These are phyloP conservation scores for Lanmaoa rubissima DNA, from an alignment of 768 basidiomycete genomes.

Conservation along the genomic window DNA sequence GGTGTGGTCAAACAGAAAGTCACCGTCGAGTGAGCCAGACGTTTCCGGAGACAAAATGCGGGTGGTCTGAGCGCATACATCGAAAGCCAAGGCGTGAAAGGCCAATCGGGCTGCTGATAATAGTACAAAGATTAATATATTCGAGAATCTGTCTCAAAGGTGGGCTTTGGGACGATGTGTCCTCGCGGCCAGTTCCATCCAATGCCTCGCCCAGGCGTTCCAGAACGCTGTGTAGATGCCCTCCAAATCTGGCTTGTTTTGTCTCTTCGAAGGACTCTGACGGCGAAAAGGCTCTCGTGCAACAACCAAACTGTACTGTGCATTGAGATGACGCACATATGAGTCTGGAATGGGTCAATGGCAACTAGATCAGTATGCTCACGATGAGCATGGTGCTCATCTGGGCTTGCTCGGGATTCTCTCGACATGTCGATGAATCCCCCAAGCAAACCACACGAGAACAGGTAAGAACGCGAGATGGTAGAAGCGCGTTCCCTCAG, in stretches of 20 bases:
- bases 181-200: slow-evolving; percentile 28
- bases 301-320: slow-evolving; percentile 14
- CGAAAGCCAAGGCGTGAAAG: slow-evolving; percentile 5
- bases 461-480: slow-evolving; percentile 51
- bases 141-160: slow-evolving; percentile 4
- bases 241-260: background rate
- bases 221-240: slow-evolving; percentile 16
- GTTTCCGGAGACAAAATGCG: slow-evolving; percentile 38
- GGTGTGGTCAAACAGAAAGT: slow-evolving; percentile 35
- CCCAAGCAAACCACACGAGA: slow-evolving; percentile 42
- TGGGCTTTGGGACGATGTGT: slow-evolving; percentile 13
- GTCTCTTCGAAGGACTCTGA: background rate
- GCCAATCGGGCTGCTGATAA: slow-evolving; percentile 6
- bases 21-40: slow-evolving; percentile 34
- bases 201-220: slow-evolving; percentile 28
- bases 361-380: background rate
- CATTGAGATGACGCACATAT: slow-evolving; percentile 14
- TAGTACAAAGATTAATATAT: slow-evolving; percentile 12
- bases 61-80: slow-evolving; percentile 11
- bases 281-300: slow-evolving; percentile 13
- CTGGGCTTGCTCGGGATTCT: slow-evolving; percentile 9
- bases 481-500: slow-evolving; percentile 38
- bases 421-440: slow-evolving; percentile 24
- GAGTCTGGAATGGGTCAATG: slow-evolving; percentile 10
- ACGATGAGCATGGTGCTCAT: slow-evolving; percentile 18